A percentile compares a stretch with the other conserved stretches of the same genome.
phyloP scores from a whole-genome alignment of 208 protist genomes.

The Trypanosoma boissoni region DNA sequence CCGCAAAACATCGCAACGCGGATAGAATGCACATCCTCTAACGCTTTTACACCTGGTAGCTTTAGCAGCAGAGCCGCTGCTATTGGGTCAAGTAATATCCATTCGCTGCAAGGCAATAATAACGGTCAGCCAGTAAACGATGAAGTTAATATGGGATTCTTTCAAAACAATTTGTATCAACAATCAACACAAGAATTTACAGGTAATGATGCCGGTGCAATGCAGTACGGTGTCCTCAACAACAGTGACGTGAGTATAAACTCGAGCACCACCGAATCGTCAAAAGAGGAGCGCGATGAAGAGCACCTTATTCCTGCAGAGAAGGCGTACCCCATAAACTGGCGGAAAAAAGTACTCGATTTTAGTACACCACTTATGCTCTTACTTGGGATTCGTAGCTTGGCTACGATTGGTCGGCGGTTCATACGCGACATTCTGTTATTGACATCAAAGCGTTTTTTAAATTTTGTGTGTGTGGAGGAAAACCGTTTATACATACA shows the following conservation, averaged over 20 bases:
- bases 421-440: slow-evolving; percentile 71
- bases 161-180: background rate
- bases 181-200: background rate
- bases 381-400: slow-evolving; percentile 66
- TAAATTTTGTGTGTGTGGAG: slow-evolving; percentile 47
- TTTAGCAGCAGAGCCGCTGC: too few species aligned
- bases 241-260: slow-evolving; percentile 14
- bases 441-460: slow-evolving; percentile 66
- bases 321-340: slow-evolving; percentile 40
- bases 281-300: background rate
- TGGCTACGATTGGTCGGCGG: slow-evolving; percentile 58
- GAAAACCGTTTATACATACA: slow-evolving; percentile 49
- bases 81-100: too few species aligned
- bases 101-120: too few species aligned
- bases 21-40: too few species aligned
- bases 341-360: slow-evolving; percentile 48
- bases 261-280: background rate
- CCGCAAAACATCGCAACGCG: too few species aligned
- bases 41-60: too few species aligned
- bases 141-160: too few species aligned
- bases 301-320: slow-evolving; percentile 29
- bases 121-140: too few species aligned
- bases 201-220: background rate
- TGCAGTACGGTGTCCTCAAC: background rate
- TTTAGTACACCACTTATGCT: slow-evolving; percentile 68